Conservation (phyloP, 1,139 yeast genomes). For the Arxiozyma heterogenica region DNA sequence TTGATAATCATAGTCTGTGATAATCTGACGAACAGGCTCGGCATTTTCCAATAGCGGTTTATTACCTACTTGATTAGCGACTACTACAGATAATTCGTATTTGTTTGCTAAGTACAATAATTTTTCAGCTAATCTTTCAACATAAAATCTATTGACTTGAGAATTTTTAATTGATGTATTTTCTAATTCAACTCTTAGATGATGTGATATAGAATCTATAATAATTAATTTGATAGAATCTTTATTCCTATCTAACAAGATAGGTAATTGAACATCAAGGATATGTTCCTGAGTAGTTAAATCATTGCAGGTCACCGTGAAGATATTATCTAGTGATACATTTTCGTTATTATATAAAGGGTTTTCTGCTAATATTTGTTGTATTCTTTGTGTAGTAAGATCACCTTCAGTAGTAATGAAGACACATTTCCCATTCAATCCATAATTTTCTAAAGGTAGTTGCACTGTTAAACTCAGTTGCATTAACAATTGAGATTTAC, state of each 20-base stretch:
- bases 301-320: conserved; percentile 57
- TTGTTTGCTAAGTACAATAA: conserved; percentile 44
- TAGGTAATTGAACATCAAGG: conserved; percentile 60
- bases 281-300: conserved; percentile 70
- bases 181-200: conserved; percentile 57
- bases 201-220: conserved; percentile 83
- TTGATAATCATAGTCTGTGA: conserved; percentile 57
- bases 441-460: conserved; percentile 38
- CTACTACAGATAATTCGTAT: conserved; percentile 51
- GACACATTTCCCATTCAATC: conserved; percentile 42
- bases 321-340: conserved; percentile 42
- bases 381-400: conserved; percentile 54
- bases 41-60: conserved; percentile 32
- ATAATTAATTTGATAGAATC: conserved; percentile 45
- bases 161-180: conserved; percentile 31
- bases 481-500: conserved; percentile 69
- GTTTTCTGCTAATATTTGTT: conserved; percentile 30
- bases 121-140: conserved; percentile 40
- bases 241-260: conserved; percentile 36
- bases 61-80: conserved; percentile 78
- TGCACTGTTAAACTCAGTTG: conserved; percentile 57
- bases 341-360: conserved; percentile 18
- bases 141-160: conserved; percentile 37
- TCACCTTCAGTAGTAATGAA: conserved; percentile 72
- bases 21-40: conserved; percentile 21